A percentile compares a stretch with the other conserved stretches of the same genome.
Conservation (phyloP, 202 grass and related monocot genomes). For the Panicum hallii region DNA sequence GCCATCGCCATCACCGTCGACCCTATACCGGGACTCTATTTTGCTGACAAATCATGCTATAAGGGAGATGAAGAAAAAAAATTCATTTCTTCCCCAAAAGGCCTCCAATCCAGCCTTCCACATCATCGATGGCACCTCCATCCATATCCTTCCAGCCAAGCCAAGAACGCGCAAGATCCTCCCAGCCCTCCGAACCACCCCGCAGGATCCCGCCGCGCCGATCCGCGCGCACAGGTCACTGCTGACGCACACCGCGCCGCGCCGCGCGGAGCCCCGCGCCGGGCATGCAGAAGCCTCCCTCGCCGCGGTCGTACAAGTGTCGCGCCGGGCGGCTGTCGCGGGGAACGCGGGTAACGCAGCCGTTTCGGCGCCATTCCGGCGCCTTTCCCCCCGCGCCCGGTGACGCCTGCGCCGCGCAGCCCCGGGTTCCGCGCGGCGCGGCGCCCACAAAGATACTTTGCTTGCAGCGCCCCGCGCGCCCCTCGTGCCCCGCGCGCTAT, state of each 20-base stretch:
- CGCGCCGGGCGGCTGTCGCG: background rate
- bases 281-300: background rate
- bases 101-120: background rate
- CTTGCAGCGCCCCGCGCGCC: background rate
- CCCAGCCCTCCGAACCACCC: background rate
- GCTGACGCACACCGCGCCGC: background rate
- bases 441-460: background rate
- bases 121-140: background rate
- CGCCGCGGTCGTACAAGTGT: background rate
- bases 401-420: background rate
- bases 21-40: background rate
- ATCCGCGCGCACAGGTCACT: background rate
- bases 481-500: background rate
- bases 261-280: background rate
- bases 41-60: background rate
- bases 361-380: background rate
- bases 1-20: background rate
- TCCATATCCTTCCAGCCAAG: background rate
- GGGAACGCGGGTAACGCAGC: background rate
- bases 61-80: too few relatives aligned
- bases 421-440: background rate
- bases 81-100: background rate
- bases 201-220: background rate
- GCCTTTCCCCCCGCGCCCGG: background rate
- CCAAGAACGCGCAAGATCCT: background rate